Conservation (phyloP, 139 green algal species). For the Pycnococcus provasolii region DNA sequence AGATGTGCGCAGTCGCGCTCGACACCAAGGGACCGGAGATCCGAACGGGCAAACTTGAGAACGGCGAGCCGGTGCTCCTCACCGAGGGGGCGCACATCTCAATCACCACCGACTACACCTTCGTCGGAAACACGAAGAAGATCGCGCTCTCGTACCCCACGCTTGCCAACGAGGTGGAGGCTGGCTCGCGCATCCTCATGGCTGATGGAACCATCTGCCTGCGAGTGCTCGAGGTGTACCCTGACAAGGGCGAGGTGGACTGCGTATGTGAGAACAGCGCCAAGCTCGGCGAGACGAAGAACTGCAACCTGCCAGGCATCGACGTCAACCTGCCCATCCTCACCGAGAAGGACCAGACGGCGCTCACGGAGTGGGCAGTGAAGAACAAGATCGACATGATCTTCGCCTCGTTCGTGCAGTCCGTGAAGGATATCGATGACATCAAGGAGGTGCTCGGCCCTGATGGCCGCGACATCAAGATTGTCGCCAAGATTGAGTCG, state of each 20-base stretch:
- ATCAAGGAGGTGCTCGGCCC: constrained; percentile 73
- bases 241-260: constrained; percentile 12
- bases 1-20: constrained; percentile 96
- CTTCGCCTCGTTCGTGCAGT: constrained; percentile 95
- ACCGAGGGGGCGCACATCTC: constrained; percentile 48
- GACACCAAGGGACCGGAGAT: constrained; percentile 99
- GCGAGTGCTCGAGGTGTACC: too few relatives aligned
- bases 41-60: not conserved
- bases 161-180: constrained; percentile 48
- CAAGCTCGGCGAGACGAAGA: constrained; percentile 83
- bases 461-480: constrained; percentile 68
- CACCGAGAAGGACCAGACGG: constrained; percentile 85
- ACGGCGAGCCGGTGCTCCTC: constrained; percentile 58
- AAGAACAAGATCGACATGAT: constrained; percentile 97
- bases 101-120: constrained; percentile 86
- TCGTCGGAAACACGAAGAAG: constrained; percentile 56
- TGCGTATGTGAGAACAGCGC: constrained; percentile 69
- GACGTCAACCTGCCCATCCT: constrained; percentile 86
- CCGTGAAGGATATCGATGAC: constrained; percentile 76
- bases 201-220: constrained; percentile 78
- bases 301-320: constrained; percentile 89
- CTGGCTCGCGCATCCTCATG: constrained; percentile 72
- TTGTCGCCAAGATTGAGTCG: constrained; percentile 97
- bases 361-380: constrained; percentile 88
- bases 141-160: constrained; percentile 65